Base-by-base conservation (phyloP, 2,329 filamentous ascomycete genomes). In the Arachnopeziza araneosa region DNA sequence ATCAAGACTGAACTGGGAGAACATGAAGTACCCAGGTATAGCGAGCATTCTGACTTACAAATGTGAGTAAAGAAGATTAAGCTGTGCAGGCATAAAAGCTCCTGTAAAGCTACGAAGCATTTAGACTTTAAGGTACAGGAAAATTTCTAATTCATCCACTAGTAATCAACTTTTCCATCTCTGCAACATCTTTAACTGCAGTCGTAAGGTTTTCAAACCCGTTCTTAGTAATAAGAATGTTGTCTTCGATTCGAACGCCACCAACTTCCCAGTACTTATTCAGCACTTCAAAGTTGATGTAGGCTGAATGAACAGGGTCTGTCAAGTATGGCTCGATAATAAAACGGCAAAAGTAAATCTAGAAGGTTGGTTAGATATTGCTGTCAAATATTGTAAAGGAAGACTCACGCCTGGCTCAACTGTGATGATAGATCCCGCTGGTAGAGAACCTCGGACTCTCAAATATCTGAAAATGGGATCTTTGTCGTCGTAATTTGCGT, bases 311-410 rank as follows among this genome's bases (percentile, higher is more conserved):
- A 54, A 84, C 82, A 0, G 88, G 84, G 65, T 92, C 85, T 54
- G 85, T 80, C 14, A 96, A 78, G 71, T 89, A 95, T 0, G 91
- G 90, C 52, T 88, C 83, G 63, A 97, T 90, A 65, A 96, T 96
- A 72, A 93, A 96, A 22, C 85, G 83, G 75, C 91, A 96, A 74
- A 97, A 97, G 76, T 97, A 97, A 64, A 93, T 86, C 84, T 86
- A 62, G 24, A 23, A n/a, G 1, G 24, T 57, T 44, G 21, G 57
- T 61, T 50, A 57, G 50, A 50, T 32, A 26, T 36, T n/a, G 19
- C 30, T 6, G 54, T 54, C 21, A 19, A 23, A 53, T 22, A 2
- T 32, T 26, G 50, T 19, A 48, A 54, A 44, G 19, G 44, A 60
- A 50, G 57, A 79, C 85, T 75, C 79, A 90, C 85, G 54, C 95